A percentile compares a stretch with the other conserved stretches of the same genome.
phyloP scores from a whole-genome alignment of 768 basidiomycete genomes.

The Chlorophyllum brunneum region DNA sequence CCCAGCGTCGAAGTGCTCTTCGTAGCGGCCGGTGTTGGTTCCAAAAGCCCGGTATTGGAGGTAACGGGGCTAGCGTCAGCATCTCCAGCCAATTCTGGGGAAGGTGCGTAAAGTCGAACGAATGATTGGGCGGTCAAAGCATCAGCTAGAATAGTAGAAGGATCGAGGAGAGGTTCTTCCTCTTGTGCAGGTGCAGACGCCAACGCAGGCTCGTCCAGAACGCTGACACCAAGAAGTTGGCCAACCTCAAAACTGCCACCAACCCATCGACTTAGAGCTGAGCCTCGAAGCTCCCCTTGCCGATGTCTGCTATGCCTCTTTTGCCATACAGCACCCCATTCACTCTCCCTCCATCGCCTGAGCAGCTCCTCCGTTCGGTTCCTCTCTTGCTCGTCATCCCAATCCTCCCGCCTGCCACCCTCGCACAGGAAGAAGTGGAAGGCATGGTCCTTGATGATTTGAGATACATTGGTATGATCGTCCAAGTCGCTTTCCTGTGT shows the following conservation, averaged over 20 bases:
- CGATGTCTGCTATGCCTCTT: conserved; percentile 27
- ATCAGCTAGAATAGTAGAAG: not conserved
- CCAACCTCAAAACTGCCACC: conserved; percentile 79
- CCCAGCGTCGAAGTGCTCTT: conserved; percentile 10
- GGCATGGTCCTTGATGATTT: conserved; percentile 57
- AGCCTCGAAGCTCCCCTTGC: conserved; percentile 23
- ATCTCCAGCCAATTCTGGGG: not conserved
- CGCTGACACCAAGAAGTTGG: conserved; percentile 65
- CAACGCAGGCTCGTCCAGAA: conserved; percentile 39
- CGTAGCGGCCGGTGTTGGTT: not conserved
- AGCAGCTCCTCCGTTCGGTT: conserved; percentile 53
- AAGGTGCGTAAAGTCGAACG: not conserved
- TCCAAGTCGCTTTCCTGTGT: conserved; percentile 23
- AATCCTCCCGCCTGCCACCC: conserved; percentile 65
- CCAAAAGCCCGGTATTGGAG: conserved; percentile 17
- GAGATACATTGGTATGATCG: conserved; percentile 35
- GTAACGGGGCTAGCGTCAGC: conserved; percentile 12
- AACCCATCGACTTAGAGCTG: conserved; percentile 45
- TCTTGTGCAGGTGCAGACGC: not conserved
- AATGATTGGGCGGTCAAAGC: conserved; percentile 21
- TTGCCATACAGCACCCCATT: conserved; percentile 53
- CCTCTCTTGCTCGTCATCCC: conserved; percentile 49
- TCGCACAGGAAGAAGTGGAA: conserved; percentile 57
- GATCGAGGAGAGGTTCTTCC: not conserved
- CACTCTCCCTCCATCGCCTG: conserved; percentile 58